These are phyloP conservation scores for Aspergillus taichungensis DNA, from an alignment of 495 filamentous ascomycete species.

Conservation along the genomic window DNA sequence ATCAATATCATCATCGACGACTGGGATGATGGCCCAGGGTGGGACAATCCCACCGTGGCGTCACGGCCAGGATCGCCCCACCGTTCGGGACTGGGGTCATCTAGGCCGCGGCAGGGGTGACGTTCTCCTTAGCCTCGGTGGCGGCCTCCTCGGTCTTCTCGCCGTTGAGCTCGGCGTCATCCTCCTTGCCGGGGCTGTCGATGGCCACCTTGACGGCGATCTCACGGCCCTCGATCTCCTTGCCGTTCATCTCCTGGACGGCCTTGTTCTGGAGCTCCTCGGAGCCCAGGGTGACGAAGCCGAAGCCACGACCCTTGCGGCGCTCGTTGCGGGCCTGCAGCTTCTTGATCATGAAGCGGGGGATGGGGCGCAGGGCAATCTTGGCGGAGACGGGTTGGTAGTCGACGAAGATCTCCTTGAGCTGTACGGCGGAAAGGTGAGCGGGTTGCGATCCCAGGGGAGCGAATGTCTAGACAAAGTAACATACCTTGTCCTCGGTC, in stretches of 20 bases:
- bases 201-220: constrained; percentile 99
- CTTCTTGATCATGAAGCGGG: constrained; percentile 99
- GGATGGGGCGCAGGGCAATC: constrained; percentile 96
- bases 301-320: constrained; percentile 98
- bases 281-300: constrained; percentile 90
- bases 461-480: too few relatives aligned
- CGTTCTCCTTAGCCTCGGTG: constrained; percentile 31
- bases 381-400: constrained; percentile 91
- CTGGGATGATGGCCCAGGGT: too few relatives aligned
- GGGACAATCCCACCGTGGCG: too few relatives aligned
- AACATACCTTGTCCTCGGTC: constrained; percentile 83
- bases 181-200: constrained; percentile 97
- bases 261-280: constrained; percentile 97
- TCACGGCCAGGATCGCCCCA: too few relatives aligned
- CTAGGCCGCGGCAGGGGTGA: constrained; percentile 26
- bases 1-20: background rate
- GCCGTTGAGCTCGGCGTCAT: constrained; percentile 67
- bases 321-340: constrained; percentile 94
- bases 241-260: constrained; percentile 95
- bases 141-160: constrained; percentile 36
- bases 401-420: constrained; percentile 87
- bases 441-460: too few relatives aligned
- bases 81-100: background rate
- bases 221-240: constrained; percentile 95
- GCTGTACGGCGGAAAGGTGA: constrained; percentile 39